Evolutionary conservation across 768 basidiomycete genomes (phyloP).

Genomic region (Leccinum disarticulatum): DNA sequence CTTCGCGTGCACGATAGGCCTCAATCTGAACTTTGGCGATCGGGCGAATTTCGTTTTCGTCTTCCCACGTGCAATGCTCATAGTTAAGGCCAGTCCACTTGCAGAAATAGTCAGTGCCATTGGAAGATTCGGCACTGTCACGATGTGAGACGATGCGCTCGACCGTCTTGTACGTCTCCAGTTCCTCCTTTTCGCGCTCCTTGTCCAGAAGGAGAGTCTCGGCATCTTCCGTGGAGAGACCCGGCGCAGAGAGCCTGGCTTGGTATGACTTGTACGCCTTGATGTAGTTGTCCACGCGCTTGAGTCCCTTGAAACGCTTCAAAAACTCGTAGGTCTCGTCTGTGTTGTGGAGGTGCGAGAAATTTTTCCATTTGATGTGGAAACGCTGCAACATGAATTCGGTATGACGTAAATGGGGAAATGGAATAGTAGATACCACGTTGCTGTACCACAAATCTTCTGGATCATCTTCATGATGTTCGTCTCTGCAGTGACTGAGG

Average conservation of each 20-base stretch:
- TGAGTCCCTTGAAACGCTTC: constrained; percentile 92
- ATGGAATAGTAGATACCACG: constrained; percentile 51
- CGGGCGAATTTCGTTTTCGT: constrained; percentile 71
- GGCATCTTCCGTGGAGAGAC: constrained; percentile 79
- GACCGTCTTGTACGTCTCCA: constrained; percentile 87
- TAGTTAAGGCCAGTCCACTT: constrained; percentile 96
- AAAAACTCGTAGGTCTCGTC: constrained; percentile 97
- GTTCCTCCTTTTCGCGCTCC: constrained; percentile 88
- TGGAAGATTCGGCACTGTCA: constrained; percentile 48
- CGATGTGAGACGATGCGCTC: constrained; percentile 87
- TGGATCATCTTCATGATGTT: constrained; percentile 70
- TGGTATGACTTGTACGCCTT: constrained; percentile 81
- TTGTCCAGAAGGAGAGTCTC: constrained; percentile 88
- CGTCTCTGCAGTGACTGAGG: constrained; percentile 82
- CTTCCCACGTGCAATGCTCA: constrained; percentile 96
- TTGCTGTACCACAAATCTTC: constrained; percentile 88
- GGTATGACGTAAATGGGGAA: neutral
- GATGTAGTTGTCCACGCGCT: constrained; percentile 99
- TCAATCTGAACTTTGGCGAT: constrained; percentile 80
- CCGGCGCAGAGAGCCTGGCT: constrained; percentile 58
- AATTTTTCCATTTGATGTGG: constrained; percentile 99
- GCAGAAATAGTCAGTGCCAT: constrained; percentile 84
- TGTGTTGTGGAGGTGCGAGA: constrained; percentile 98
- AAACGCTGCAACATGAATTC: constrained; percentile 63
- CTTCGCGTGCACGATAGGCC: constrained; percentile 74